A percentile compares a stretch with the other conserved stretches of the same genome.
Conservation (phyloP, 1,139 yeast genomes). For the Pichia sp. region DNA sequence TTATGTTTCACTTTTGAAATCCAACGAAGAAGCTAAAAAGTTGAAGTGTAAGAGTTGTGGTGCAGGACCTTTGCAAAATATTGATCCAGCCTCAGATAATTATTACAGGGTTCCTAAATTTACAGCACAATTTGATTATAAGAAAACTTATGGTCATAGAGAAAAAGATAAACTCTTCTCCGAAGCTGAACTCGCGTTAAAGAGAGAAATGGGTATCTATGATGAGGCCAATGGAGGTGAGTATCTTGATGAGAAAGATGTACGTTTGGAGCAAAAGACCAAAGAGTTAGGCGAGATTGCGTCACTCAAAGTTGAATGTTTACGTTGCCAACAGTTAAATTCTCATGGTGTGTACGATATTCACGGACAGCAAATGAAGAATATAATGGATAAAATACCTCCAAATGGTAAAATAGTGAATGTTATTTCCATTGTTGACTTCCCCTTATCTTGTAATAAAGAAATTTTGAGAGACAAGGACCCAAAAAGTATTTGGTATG, state of each 20-base stretch:
- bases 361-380: conserved; percentile 38
- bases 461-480: conserved; percentile 37
- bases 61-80: conserved; percentile 11
- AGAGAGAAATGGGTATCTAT: conserved; percentile 3
- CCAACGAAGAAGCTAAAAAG: not conserved
- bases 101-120: conserved; percentile 8
- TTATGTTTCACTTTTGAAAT: conserved; percentile 5
- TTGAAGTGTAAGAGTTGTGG: conserved; percentile 16
- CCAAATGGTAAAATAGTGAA: conserved; percentile 49
- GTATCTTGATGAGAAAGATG: not conserved
- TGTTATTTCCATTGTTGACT: conserved; percentile 62
- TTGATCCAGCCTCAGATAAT: not conserved
- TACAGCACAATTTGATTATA: not conserved
- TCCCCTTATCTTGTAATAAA: conserved; percentile 57
- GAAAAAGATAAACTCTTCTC: not conserved
- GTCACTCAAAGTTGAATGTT: conserved; percentile 34
- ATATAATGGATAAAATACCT: conserved; percentile 45
- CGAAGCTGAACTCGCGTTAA: conserved; percentile 2
- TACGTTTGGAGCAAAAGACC: conserved; percentile 5
- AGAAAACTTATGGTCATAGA: not conserved
- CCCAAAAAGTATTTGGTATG: conserved; percentile 42
- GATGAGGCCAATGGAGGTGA: not conserved
- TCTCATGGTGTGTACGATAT: conserved; percentile 39
- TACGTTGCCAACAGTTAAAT: conserved; percentile 53
- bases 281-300: conserved; percentile 5